A percentile compares a stretch with the other conserved stretches of the same genome.
These are phyloP conservation scores for Gnomoniopsis smithogilvyi DNA, from an alignment of 2,329 filamentous ascomycete species.

Conservation along the genomic window DNA sequence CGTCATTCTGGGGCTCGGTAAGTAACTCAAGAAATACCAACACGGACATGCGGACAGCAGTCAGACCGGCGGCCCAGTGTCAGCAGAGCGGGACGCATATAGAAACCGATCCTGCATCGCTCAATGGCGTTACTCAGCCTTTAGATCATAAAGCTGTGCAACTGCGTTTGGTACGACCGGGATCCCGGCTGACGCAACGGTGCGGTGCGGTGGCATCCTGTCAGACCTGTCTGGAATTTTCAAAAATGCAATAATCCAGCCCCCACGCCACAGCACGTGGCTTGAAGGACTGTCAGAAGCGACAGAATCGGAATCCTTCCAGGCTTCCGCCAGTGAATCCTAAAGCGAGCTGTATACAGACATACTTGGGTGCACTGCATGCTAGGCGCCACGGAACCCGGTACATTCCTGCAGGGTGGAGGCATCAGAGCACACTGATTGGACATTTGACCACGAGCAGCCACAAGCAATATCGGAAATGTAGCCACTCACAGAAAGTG, in stretches of 20 bases:
- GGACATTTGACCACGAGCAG: background rate
- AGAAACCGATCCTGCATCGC: background rate
- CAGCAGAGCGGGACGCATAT: background rate
- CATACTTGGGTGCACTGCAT: background rate
- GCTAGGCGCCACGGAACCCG: background rate
- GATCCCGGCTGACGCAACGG: background rate
- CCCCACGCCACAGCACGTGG: background rate
- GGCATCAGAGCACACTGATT: background rate
- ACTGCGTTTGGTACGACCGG: background rate
- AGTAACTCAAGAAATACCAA: background rate
- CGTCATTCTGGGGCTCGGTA: background rate
- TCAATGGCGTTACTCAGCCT: background rate
- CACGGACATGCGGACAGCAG: background rate
- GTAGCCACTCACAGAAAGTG: background rate
- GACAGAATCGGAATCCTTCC: background rate
- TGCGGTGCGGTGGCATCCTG: background rate
- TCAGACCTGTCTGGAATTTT: background rate
- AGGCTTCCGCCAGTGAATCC: background rate
- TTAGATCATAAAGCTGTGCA: background rate
- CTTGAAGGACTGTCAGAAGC: background rate
- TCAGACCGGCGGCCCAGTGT: background rate
- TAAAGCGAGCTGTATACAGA: background rate
- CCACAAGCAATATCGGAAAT: background rate
- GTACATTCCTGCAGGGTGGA: background rate
- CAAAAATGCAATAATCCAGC: background rate